Evolutionary conservation across 2,329 filamentous ascomycete genomes (phyloP).

Genomic region (Claviceps sp.): DNA sequence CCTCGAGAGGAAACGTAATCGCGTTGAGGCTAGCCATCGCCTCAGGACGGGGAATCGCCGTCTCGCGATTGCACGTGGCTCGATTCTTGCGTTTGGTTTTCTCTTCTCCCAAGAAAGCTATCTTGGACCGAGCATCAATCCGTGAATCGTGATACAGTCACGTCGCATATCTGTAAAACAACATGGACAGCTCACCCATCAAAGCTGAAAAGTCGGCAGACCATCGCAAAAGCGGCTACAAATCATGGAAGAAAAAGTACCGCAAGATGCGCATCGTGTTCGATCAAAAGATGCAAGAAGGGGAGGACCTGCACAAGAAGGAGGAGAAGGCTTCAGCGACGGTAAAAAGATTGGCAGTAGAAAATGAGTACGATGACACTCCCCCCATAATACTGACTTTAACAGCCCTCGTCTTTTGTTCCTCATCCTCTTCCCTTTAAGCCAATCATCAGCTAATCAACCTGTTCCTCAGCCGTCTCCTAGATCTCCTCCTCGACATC

Average conservation of each 20-base stretch:
- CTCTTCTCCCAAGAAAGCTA: background rate
- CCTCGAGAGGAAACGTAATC: background rate
- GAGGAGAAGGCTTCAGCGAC: constrained; percentile 72
- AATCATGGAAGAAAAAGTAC: constrained; percentile 85
- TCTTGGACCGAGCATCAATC: background rate
- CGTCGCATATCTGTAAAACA: background rate
- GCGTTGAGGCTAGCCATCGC: background rate
- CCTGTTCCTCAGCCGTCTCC: constrained; percentile 50
- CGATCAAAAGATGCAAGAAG: constrained; percentile 63
- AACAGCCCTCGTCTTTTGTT: background rate
- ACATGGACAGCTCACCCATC: constrained; percentile 23
- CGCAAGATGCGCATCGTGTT: constrained; percentile 76
- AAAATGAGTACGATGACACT: constrained; percentile 64
- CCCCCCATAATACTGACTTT: background rate
- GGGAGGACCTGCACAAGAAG: constrained; percentile 68
- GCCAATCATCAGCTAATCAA: background rate
- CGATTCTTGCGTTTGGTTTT: background rate
- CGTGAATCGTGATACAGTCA: background rate
- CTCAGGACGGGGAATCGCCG: background rate
- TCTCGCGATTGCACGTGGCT: background rate
- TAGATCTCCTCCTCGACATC: constrained; percentile 80
- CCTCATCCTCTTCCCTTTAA: background rate
- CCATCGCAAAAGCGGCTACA: constrained; percentile 38
- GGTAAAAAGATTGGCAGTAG: constrained; percentile 70
- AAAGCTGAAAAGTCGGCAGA: constrained; percentile 33